These are phyloP conservation scores for Setaria italica DNA, from an alignment of 202 grass and related monocot genomes.

Conservation along the genomic window DNA sequence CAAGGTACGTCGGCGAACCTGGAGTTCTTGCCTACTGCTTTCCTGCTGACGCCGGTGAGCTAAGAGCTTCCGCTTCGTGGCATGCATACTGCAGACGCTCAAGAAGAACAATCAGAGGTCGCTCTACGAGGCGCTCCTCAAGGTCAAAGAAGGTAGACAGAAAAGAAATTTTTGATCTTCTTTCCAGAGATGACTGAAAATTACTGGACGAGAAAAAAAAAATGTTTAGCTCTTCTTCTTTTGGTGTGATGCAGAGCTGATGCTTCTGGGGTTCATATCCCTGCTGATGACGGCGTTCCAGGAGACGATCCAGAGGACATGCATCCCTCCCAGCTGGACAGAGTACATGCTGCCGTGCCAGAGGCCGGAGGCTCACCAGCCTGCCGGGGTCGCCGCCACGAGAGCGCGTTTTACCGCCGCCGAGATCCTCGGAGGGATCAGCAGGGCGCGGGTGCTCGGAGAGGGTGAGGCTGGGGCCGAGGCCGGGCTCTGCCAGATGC, in stretches of 20 bases:
- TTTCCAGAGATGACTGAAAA: neutral
- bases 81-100: slow-evolving; percentile 52
- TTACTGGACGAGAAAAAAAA: neutral
- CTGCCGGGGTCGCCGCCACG: neutral
- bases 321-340: slow-evolving; percentile 74
- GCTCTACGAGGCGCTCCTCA: slow-evolving; percentile 89
- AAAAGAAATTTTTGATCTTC: neutral
- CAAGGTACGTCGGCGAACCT: slow-evolving; percentile 43
- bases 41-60: neutral
- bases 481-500: slow-evolving; percentile 44
- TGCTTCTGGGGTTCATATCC: slow-evolving; percentile 96
- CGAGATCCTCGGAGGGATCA: slow-evolving; percentile 51
- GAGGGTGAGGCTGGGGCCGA: slow-evolving; percentile 26
- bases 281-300: slow-evolving; percentile 87
- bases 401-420: slow-evolving; percentile 41
- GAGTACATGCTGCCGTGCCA: slow-evolving; percentile 83
- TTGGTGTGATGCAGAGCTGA: slow-evolving; percentile 71
- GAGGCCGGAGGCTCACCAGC: slow-evolving; percentile 10
- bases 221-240: neutral
- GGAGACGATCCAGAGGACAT: slow-evolving; percentile 65
- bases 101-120: slow-evolving; percentile 83
- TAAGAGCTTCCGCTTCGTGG: neutral
- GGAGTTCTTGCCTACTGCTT: neutral
- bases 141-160: slow-evolving; percentile 86
- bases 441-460: slow-evolving; percentile 51